These are phyloP conservation scores for Pachysandra terminalis DNA, from an alignment of 164 flowering plant genomes.

Conservation along the genomic window DNA sequence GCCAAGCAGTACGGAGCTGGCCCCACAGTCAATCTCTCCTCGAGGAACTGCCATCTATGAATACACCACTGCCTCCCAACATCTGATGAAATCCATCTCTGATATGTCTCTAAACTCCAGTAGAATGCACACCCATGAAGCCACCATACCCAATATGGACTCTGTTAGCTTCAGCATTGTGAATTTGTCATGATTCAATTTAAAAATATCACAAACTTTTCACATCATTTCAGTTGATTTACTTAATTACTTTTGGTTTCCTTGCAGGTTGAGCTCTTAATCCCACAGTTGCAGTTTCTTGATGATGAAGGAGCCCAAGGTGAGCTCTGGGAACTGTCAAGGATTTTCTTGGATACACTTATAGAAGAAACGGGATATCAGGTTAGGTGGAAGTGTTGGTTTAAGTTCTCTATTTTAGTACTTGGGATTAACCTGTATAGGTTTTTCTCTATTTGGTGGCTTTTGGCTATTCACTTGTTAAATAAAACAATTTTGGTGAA, in stretches of 20 bases:
- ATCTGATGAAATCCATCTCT: too few species aligned
- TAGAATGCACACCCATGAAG: too few species aligned
- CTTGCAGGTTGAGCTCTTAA: constrained; percentile 86
- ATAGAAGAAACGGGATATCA: constrained; percentile 75
- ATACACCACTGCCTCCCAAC: too few species aligned
- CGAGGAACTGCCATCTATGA: background rate
- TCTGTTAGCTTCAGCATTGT: background rate
- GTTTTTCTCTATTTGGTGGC: background rate
- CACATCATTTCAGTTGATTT: background rate
- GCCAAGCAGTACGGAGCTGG: too few species aligned
- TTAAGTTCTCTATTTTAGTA: background rate
- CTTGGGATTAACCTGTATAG: background rate
- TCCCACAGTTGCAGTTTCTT: constrained; percentile 92
- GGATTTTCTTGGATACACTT: constrained; percentile 75
- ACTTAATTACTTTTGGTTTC: background rate
- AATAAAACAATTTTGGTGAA: background rate
- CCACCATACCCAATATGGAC: too few species aligned
- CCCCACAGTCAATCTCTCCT: too few species aligned
- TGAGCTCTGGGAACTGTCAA: constrained; percentile 94
- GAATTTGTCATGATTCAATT: background rate
- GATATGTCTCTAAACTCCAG: too few species aligned
- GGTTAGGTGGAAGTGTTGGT: constrained; percentile 39
- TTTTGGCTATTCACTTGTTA: background rate
- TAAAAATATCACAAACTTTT: background rate
- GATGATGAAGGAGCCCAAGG: constrained; percentile 98